A percentile compares a stretch with the other conserved stretches of the same genome.
Conservation (phyloP, 1,139 yeast species). For the Suhomyces choctaworum region DNA sequence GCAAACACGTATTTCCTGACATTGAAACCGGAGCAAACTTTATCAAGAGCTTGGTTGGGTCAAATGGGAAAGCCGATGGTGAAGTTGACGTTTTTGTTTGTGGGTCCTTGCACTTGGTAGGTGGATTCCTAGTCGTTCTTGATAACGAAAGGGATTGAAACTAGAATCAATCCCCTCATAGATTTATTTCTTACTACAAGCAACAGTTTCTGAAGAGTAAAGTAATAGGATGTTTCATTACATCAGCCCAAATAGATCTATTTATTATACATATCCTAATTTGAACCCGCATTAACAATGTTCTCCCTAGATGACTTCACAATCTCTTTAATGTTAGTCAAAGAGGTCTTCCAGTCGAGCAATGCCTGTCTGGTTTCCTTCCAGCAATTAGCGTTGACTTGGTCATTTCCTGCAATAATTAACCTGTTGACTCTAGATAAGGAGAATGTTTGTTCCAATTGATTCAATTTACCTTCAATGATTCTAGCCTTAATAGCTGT, state of each 20-base stretch:
- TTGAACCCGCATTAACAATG: conserved; percentile 33
- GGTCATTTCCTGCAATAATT: conserved; percentile 39
- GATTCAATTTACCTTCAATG: conserved; percentile 50
- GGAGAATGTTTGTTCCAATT: conserved; percentile 44
- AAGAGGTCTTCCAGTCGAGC: conserved; percentile 42
- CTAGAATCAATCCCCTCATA: neutral
- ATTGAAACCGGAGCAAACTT: conserved; percentile 73
- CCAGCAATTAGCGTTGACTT: conserved; percentile 39
- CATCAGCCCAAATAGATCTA: conserved; percentile 10
- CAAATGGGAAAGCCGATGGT: conserved; percentile 22
- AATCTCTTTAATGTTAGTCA: conserved; percentile 43
- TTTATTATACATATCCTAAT: conserved; percentile 13
- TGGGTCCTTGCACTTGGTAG: conserved; percentile 92
- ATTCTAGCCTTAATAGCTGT: conserved; percentile 48
- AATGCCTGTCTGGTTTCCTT: conserved; percentile 37
- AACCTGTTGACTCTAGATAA: conserved; percentile 47
- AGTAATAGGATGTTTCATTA: conserved; percentile 1
- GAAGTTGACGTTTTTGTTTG: conserved; percentile 79
- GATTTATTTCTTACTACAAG: neutral
- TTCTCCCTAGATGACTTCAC: conserved; percentile 48
- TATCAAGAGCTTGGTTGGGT: conserved; percentile 44
- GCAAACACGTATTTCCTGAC: conserved; percentile 62
- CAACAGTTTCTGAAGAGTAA: neutral
- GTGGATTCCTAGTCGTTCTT: conserved; percentile 86
- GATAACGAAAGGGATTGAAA: conserved; percentile 47